Evolutionary conservation across 495 filamentous ascomycete genomes (phyloP), one percentile per base, ranked within the genome.

Genomic region (Daldinia childiae): DNA sequence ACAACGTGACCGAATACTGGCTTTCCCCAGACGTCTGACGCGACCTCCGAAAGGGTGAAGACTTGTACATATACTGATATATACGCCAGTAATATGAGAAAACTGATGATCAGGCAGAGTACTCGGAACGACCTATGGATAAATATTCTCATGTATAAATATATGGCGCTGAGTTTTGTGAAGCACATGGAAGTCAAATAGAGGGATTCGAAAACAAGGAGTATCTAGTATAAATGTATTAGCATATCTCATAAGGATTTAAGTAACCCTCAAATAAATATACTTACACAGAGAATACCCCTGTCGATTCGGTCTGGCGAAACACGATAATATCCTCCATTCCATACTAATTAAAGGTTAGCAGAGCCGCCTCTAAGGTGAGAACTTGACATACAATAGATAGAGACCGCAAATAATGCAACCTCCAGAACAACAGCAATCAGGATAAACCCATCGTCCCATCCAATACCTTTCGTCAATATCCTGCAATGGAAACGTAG

Each of bases 81-180:
- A 17, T 67, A 72, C 15, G 64, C 1, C 0, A 72, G 8, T 50
- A 71, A 6, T 39, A 76, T 56, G 30, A 79, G 74, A 27, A 75
- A 39, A 19, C 41, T 71, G 12, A 80, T 26, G n/a, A 78, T 38
- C 43, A 75, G 67, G 55, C 66, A 69, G 3, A 52, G 3, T 8
- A 38, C 1, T 15, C 24, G 19, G 51, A 64, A 68, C 41, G n/a
- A 41, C 6, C 51, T 45, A 8, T 67, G 17, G 38, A 71, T 69
- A 58, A 83, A 82, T 32, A 82, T 70, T 54, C 79, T 75, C 29
- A 79, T 76, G 71, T 83, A 83, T 38, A 83, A 75, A 8, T 66
- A 64, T 8, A 83, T 50, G 45, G 81, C 79, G 29, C 79, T 78
- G 26, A 80, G 48, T 48, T 83, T 83, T 34, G 76, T 70, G 71